Base-by-base conservation (phyloP, 306 rosid genomes). In the Citrullus amarus region DNA sequence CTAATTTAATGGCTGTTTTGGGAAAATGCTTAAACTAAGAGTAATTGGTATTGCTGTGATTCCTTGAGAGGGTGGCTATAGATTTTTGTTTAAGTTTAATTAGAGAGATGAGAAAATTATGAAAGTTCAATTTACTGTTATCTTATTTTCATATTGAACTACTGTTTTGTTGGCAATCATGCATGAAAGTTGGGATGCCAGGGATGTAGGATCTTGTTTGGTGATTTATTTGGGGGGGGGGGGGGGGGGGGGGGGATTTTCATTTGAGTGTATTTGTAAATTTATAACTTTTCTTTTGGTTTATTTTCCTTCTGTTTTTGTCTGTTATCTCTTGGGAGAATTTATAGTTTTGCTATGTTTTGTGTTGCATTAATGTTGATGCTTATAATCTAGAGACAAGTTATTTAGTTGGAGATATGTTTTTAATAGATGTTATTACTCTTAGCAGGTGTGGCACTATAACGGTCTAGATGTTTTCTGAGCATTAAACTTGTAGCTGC, bases 401-500 rank as follows among this genome's bases (percentile, higher is more conserved):
- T 51, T 54, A 51, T 7, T 32, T 53, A 75, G 58, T 54, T 7
- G 17, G 62, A 32, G 78, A 56, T 75, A 17, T 51, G 43, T 18
- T 25, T 70, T 70, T 10, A 46, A 44, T 20, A 2, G 11, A 12
- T 70, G 32, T 70, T 46, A 1, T 75, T 75, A 18, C 66, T 53
- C 79, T 56, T 38, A 6, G 13, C 79, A 76, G 79, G 67, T 41
- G n/a, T 57, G 50, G 79, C 67, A 76, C 55, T 67, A 56, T 58
- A 25, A 76, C 36, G 11, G 53, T 56, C 38, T 13, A 41, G 36
- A 36, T 54, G 67, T 36, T 11, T 54, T 38, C 79, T 38, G 54
- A 16, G 20, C 72, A 66, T 25, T 62, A 77, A 75, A 80, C 61
- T 59, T 18, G 78, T 44, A n/a, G 78, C 84, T 69, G 56, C 73